Evolutionary conservation across 495 filamentous ascomycete genomes (phyloP).

Genomic region (Podospora didyma): DNA sequence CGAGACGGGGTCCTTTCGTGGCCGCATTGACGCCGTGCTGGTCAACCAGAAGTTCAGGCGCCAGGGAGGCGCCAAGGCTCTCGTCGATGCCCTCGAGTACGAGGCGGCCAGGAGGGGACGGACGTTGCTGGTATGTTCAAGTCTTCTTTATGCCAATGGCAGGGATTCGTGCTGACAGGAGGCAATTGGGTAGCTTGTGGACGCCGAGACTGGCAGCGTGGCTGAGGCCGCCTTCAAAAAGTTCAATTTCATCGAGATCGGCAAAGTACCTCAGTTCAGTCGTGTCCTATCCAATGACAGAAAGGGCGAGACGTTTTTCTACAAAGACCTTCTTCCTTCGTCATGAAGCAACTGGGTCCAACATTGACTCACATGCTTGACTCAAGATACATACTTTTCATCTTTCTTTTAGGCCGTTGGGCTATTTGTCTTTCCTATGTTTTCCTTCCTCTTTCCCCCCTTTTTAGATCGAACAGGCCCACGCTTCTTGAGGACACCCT

Average conservation of each 20-base stretch:
- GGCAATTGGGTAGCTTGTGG: constrained; percentile 21
- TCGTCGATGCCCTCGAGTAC: constrained; percentile 33
- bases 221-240: constrained; percentile 32
- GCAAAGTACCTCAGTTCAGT: constrained; percentile 34
- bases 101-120: constrained; percentile 31
- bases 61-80: constrained; percentile 26
- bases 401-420: background rate
- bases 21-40: constrained; percentile 35
- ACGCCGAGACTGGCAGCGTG: constrained; percentile 31
- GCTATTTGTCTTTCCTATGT: background rate
- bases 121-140: constrained; percentile 32
- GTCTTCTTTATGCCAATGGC: background rate
- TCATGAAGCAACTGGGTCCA: background rate
- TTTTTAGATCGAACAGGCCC: constrained; percentile 6
- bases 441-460: too few species aligned
- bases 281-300: constrained; percentile 21
- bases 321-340: constrained; percentile 26
- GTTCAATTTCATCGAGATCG: constrained; percentile 34
- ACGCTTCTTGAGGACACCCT: constrained; percentile 4
- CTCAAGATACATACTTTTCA: background rate
- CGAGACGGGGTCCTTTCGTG: constrained; percentile 35
- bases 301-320: constrained; percentile 38
- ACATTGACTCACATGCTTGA: background rate
- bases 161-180: background rate
- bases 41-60: constrained; percentile 27